These are phyloP conservation scores for Ustilago bromivora DNA, from an alignment of 1,284 basidiomycete genomes.

Conservation along the genomic window DNA sequence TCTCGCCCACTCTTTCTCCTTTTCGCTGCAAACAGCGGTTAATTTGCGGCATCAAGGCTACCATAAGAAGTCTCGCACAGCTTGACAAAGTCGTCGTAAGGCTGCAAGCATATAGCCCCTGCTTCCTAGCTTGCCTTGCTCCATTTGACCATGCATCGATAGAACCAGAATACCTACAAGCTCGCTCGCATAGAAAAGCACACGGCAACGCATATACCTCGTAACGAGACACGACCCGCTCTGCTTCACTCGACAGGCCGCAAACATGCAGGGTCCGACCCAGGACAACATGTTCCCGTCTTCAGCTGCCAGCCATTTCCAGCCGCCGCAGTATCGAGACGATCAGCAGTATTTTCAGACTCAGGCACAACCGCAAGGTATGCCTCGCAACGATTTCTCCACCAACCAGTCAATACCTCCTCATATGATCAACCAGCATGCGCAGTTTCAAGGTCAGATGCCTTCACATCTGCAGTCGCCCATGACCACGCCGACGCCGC, in stretches of 20 bases:
- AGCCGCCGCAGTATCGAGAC: constrained; percentile 7
- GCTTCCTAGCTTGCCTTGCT: no score
- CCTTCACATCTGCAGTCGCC: constrained; percentile 21
- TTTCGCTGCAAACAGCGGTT: no score
- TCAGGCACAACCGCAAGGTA: constrained; percentile 12
- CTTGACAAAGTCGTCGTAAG: no score
- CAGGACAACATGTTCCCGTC: constrained; percentile 24
- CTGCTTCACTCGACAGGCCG: background rate
- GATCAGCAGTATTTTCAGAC: constrained; percentile 25
- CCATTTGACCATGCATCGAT: no score
- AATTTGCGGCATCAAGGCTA: no score
- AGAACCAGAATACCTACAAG: no score
- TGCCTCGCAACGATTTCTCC: constrained; percentile 10
- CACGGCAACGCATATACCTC: no score
- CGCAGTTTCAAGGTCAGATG: constrained; percentile 14
- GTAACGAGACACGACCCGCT: no score
- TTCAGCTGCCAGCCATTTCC: constrained; percentile 5
- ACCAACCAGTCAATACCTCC: constrained; percentile 5
- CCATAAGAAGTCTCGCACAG: no score
- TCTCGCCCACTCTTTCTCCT: no score
- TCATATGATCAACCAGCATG: constrained; percentile 6
- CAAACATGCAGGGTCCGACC: constrained; percentile 35
- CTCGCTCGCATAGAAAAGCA: no score
- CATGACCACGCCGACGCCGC: background rate
- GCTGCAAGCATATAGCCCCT: no score